phyloP scores from a whole-genome alignment of 2,329 filamentous ascomycete species.

The Beauveria varroae region DNA sequence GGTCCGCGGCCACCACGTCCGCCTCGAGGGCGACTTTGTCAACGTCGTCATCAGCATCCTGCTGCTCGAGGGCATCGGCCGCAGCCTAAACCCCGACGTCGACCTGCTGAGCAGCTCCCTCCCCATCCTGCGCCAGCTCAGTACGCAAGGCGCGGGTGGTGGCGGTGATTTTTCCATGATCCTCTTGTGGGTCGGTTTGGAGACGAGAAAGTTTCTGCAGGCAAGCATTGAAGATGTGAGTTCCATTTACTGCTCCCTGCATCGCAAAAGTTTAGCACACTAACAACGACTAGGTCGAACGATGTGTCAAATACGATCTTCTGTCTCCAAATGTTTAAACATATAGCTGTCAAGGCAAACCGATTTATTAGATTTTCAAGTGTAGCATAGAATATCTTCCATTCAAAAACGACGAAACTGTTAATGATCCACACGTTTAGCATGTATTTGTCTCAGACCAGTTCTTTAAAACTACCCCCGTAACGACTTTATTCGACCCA shows the following conservation, averaged over 20 bases:
- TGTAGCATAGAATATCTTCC: not conserved
- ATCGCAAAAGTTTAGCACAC: not conserved
- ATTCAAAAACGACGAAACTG: not conserved
- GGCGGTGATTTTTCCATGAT: slow-evolving; percentile 81
- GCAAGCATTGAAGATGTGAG: slow-evolving; percentile 81
- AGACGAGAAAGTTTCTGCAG: slow-evolving; percentile 82
- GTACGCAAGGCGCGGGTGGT: slow-evolving; percentile 64
- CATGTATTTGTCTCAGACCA: too few species aligned
- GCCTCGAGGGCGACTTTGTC: slow-evolving; percentile 94
- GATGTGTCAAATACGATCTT: slow-evolving; percentile 84
- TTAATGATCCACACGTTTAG: not conserved
- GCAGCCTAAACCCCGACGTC: slow-evolving; percentile 75
- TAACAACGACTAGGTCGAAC: slow-evolving; percentile 56
- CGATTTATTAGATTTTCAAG: slow-evolving; percentile 3
- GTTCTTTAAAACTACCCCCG: not conserved
- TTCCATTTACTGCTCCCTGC: slow-evolving; percentile 18
- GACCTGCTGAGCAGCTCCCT: slow-evolving; percentile 82
- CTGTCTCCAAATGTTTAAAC: slow-evolving; percentile 78
- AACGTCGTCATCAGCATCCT: slow-evolving; percentile 96
- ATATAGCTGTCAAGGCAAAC: not conserved
- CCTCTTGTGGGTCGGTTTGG: slow-evolving; percentile 83
- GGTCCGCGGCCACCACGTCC: slow-evolving; percentile 87
- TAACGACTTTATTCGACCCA: too few species aligned
- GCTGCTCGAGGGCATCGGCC: slow-evolving; percentile 86
- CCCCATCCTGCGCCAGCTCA: slow-evolving; percentile 82